Conservation (phyloP, 106 monocot species). For the Platanthera zijinensis region DNA sequence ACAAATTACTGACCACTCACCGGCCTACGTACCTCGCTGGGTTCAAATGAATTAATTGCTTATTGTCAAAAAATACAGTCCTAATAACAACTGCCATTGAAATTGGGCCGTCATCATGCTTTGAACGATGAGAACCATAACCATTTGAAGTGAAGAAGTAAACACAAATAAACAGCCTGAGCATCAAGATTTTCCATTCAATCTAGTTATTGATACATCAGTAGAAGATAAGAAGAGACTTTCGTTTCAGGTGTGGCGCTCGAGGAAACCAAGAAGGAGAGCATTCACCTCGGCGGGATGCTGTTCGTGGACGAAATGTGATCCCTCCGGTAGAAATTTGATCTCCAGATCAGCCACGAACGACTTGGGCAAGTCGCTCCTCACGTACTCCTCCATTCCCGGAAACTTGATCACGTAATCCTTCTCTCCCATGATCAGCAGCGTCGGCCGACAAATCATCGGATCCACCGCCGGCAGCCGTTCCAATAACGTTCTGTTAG, state of each 20-base stretch:
- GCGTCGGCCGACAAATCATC: conserved; percentile 6
- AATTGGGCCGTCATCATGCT: no score
- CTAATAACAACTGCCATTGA: no score
- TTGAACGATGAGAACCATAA: no score
- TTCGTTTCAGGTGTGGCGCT: not conserved
- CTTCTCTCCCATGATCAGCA: conserved; percentile 31
- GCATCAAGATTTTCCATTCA: not conserved
- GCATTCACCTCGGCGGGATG: conserved; percentile 35
- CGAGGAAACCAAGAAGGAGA: conserved; percentile 34
- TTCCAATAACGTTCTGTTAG: not conserved
- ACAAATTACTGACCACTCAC: no score
- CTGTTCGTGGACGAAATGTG: conserved; percentile 65
- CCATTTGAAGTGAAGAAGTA: no score
- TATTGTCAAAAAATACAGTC: no score
- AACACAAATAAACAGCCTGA: not conserved
- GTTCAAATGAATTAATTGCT: no score
- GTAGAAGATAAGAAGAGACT: not conserved
- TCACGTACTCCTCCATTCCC: conserved; percentile 13
- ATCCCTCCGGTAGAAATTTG: conserved; percentile 31
- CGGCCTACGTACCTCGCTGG: no score
- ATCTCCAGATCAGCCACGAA: conserved; percentile 27
- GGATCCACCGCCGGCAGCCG: not conserved
- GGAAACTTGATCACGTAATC: conserved; percentile 19
- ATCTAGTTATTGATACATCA: not conserved
- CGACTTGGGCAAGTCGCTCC: conserved; percentile 12